Evolutionary conservation across 768 basidiomycete species (phyloP).

Genomic region (Lepiota subincarnata): DNA sequence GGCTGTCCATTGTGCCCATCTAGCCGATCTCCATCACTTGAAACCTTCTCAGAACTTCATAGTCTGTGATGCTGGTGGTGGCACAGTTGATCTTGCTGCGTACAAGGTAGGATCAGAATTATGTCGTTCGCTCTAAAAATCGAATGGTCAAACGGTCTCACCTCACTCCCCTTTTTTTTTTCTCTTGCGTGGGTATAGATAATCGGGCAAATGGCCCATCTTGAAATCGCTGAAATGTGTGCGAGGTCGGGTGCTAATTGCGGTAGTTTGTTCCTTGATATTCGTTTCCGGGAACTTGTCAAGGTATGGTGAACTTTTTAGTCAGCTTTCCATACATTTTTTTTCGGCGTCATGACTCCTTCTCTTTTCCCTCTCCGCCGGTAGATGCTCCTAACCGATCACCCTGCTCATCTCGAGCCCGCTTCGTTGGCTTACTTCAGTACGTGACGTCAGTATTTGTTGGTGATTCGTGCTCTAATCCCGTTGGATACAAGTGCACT

Average conservation of each 20-base stretch:
- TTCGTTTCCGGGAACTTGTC: slow-evolving; percentile 81
- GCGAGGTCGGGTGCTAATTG: slow-evolving; percentile 85
- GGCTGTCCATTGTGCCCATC: slow-evolving; percentile 84
- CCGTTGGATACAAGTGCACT: slow-evolving; percentile 51
- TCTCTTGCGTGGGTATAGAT: slow-evolving; percentile 41
- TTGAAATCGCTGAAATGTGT: slow-evolving; percentile 92
- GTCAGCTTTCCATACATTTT: not conserved
- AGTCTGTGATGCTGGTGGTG: slow-evolving; percentile 90
- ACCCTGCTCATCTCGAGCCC: slow-evolving; percentile 79
- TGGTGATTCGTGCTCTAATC: slow-evolving; percentile 4
- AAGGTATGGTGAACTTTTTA: slow-evolving; percentile 32
- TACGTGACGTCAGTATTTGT: slow-evolving; percentile 21
- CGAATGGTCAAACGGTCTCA: slow-evolving; percentile 1
- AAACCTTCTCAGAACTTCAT: slow-evolving; percentile 82
- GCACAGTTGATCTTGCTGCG: slow-evolving; percentile 61
- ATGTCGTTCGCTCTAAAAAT: not conserved
- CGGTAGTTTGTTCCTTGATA: slow-evolving; percentile 83
- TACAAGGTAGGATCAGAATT: slow-evolving; percentile 45
- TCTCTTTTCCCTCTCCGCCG: not conserved
- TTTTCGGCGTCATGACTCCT: not conserved
- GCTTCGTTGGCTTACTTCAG: slow-evolving; percentile 83
- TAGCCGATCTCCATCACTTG: slow-evolving; percentile 76
- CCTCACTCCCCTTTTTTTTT: slow-evolving; percentile 4
- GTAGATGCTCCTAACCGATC: slow-evolving; percentile 63
- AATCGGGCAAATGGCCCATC: slow-evolving; percentile 70